Percentiles rank a stretch among this genome's conserved stretches.
phyloP scores from a whole-genome alignment of 176 grass and related monocot genomes.

The Bromus sterilis region DNA sequence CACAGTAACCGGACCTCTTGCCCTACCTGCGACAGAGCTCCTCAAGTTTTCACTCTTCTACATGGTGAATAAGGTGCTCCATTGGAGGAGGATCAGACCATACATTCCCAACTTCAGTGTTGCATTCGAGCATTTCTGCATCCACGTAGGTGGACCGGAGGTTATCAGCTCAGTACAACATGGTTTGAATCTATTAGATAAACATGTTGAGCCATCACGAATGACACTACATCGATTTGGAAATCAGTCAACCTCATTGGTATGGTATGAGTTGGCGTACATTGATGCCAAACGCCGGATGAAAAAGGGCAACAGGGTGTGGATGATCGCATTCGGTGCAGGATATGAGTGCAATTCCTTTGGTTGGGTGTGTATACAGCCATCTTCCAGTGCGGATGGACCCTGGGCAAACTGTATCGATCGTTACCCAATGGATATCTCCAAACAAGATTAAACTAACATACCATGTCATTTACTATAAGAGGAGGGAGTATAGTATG shows the following conservation, averaged over 20 bases:
- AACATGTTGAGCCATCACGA: background rate
- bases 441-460: no score
- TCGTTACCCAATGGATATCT: background rate
- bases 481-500: no score
- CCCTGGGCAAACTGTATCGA: background rate
- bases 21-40: background rate
- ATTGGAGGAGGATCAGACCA: background rate
- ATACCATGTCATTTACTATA: no score
- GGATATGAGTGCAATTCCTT: background rate
- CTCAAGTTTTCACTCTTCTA: background rate
- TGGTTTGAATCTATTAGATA: background rate
- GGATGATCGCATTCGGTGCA: background rate
- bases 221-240: background rate
- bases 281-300: background rate
- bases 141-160: background rate
- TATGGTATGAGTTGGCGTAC: background rate
- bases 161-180: background rate
- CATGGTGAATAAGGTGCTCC: background rate
- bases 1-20: background rate
- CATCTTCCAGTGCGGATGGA: background rate
- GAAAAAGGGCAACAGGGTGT: background rate
- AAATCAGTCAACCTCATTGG: background rate
- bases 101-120: background rate
- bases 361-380: background rate
- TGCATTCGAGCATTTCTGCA: background rate